Base-by-base conservation (phyloP, 306 rosid genomes). In the Prunus kanzakura region DNA sequence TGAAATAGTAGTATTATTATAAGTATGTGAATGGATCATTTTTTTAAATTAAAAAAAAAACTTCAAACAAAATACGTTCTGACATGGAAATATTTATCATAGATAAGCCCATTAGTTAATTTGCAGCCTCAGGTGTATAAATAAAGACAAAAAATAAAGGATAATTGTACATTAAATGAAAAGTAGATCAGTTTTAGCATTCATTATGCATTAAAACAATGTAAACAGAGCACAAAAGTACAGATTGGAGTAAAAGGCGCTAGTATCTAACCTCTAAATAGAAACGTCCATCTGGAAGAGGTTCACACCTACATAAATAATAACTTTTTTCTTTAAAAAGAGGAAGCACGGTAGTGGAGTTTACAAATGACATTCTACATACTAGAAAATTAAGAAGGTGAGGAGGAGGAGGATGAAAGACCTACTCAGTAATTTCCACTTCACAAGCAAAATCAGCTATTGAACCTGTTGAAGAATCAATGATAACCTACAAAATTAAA, bases 371-470 rank as follows among this genome's bases (percentile, higher is more conserved):
- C 13, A 72, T 54, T 18, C 73, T n/a, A 32, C 38, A 51, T 12
- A 9, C 35, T 69, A 67, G 49, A 19, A 72, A 74, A 11, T 73
- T 62, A 70, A 71, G 32, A 56, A 56, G 55, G 69, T 30, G 56
- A n/a, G 58, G 66, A 63, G 25, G 25, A 23, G 69, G 71, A 54
- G 60, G 67, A 67, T 64, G 72, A 82, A 81, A 74, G 86, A 91
- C 99, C 77, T 87, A 95, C 99, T 95, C 99, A 7, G 97, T 95
- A 79, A 95, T 92, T 83, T 95, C 99, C 77, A 95, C 99, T 88
- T 95, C 99, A 83, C 97, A 95, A 67, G 91, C 99, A 81, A 86
- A 87, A 80, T 92, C 97, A 69, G 97, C 99, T 69, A 92, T 78
- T 71, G 90, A 86, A 72, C 86, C 91, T 54, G 98, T 89, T 51